Evolutionary conservation across 2,329 filamentous ascomycete genomes (phyloP), one percentile per base, ranked within the genome.

Genomic region (Cordyceps tenuipes): DNA sequence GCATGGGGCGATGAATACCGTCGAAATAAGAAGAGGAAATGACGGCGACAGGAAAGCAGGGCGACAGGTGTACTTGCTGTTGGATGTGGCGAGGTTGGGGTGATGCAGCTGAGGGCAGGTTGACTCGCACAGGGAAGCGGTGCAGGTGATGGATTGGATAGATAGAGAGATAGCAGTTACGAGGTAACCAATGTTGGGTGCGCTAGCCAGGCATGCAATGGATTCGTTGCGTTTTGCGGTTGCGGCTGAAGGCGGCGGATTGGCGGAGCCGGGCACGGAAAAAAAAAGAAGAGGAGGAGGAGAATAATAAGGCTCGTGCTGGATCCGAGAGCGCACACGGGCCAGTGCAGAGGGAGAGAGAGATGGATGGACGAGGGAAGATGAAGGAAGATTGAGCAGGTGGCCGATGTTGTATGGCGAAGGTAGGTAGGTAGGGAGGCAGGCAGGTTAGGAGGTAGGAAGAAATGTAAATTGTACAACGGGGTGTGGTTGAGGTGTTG

Each of bases 41-140:
- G 23, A 36, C 21, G 34, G n/a, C n/a, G 36, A 36, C 8, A 36
- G 34, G 3, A 36, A 10, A 19, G 19, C 5, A 57, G 17, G 36
- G 12, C 31, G 23, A 43, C 19, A 15, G 39, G 29, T 36, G 36
- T 19, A 49, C 36, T 29, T 41, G 31, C n/a, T 36, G 13, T 48
- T n/a, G 39, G 34, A 36, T 49, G 44, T 57, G 34, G 55, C 55
- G 21, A 57, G 46, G 23, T 56, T 36, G 34, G 55, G 54, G 21
- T 29, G 44, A 21, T 44, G 12, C 53, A 31, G 41, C n/a, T 21
- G 39, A 43, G 15, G 39, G n/a, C 17, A 31, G 46, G 46, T 29
- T 50, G 55, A 50, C 47, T 57, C 46, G 55, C 39, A 43, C 34
- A 57, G 44, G 19, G 8, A 34, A 55, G 39, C 15, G 51, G 41